phyloP scores from a whole-genome alignment of 768 basidiomycete genomes.

The Rhodotorula kratochvilovae region DNA sequence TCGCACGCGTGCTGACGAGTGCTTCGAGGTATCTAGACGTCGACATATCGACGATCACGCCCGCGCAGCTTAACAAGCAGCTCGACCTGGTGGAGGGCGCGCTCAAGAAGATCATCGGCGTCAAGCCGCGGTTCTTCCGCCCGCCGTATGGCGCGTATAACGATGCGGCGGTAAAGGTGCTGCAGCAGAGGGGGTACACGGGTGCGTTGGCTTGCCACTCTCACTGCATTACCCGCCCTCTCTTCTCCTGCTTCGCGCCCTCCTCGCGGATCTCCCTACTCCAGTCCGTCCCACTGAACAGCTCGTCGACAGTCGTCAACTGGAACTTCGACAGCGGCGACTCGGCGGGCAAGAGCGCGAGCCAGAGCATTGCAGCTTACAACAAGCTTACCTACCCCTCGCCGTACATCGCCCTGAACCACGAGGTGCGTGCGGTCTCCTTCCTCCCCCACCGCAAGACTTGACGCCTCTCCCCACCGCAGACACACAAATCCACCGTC shows the following conservation, averaged over 20 bases:
- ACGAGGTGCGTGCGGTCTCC: slow-evolving; percentile 16
- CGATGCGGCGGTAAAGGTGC: slow-evolving; percentile 12
- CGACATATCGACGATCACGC: slow-evolving; percentile 35
- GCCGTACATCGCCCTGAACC: slow-evolving; percentile 40
- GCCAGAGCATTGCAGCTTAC: slow-evolving; percentile 30
- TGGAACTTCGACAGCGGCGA: slow-evolving; percentile 42
- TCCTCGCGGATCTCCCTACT: too few species aligned
- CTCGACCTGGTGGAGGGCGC: slow-evolving; percentile 39
- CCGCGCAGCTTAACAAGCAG: slow-evolving; percentile 35
- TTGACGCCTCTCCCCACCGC: too few species aligned
- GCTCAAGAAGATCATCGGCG: slow-evolving; percentile 41
- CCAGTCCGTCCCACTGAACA: too few species aligned
- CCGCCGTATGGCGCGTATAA: slow-evolving; percentile 38
- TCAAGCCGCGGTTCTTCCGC: slow-evolving; percentile 42
- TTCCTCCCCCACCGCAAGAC: neutral
- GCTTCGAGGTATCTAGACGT: neutral
- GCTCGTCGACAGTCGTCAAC: too few species aligned
- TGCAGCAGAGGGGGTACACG: slow-evolving; percentile 37
- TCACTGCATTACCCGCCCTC: too few species aligned
- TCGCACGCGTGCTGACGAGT: neutral
- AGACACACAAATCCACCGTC: slow-evolving; percentile 25
- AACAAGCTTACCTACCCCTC: slow-evolving; percentile 27
- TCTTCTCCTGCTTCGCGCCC: too few species aligned
- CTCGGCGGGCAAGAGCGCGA: slow-evolving; percentile 10
- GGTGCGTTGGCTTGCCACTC: slow-evolving; percentile 2